Evolutionary conservation across 106 monocot species (phyloP), one percentile per base, ranked within the genome.

Genomic region (Dendrobium huoshanense): DNA sequence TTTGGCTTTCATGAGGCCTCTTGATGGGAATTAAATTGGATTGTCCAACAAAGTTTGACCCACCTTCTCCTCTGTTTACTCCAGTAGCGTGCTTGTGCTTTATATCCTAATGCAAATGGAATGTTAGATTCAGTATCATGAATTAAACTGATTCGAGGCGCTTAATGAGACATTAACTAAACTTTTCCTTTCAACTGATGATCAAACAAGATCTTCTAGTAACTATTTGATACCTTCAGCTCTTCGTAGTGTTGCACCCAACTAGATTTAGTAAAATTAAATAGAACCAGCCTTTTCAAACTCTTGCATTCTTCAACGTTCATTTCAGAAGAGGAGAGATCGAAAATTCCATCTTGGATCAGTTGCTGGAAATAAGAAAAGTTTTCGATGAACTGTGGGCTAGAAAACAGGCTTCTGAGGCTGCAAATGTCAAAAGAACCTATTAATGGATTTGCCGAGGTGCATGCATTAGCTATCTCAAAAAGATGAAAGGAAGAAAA

Each of bases 351-450:
- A 55, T 90, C 87, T 56, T 65, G 67, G 78, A 94, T 84, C 73
- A 94, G 85, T 81, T 89, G 85, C 80, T 90, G 90, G 81, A 83
- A 96, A 81, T 79, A 83, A 75, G 82, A 81, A 41, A 92, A 79
- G 81, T 84, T 78, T 77, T 94, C 90, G 55, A 77, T 17, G 68
- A 96, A 94, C 20, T 92, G 87, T 20, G 83, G 56, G 55, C 92
- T 88, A 2, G 48, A 43, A 85, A 94, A 96, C 94, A 94, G 86
- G 78, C 79, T 85, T 72, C 70, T 84, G n/a, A 96, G 87, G 86
- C 96, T 96, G 92, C 84, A 85, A 56, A 79, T 31, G 25, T 2
- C 76, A 78, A 4, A 64, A 82, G 20, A 15, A 29, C 6, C 19
- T 41, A 18, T 31, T 68, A 76, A 10, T 48, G 17, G 4, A 67